Evolutionary conservation across 495 filamentous ascomycete genomes (phyloP), one percentile per base, ranked within the genome.

Genomic region (Penicillium daleae): DNA sequence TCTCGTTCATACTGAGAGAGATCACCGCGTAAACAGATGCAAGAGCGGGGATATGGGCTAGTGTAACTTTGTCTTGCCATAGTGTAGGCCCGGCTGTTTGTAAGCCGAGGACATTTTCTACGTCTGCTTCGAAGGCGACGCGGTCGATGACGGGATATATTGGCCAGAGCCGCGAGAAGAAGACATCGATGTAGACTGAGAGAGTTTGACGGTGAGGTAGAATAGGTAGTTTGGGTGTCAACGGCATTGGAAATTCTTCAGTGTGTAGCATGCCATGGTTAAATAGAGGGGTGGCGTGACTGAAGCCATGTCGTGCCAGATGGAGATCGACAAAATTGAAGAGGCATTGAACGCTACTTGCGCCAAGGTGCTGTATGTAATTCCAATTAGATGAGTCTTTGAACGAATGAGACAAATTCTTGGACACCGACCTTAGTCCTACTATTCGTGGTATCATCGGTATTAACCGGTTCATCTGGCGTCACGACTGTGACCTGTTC

Each of bases 261-360:
- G 59, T 55, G 29, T 53, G 59, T 54, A 51, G n/a, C 49, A 61
- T 53, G 15, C 59, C 59, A 61, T 61, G 59, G 12, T 31, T 53
- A 22, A 54, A 42, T 15, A 31, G 22, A 19, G 59, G 33, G 8
- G 48, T 26, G 19, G 26, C 50, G 19, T 39, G 49, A n/a, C 33
- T 29, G 15, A 61, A 55, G 24, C 59, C 59, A 35, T 54, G 40
- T 22, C 50, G 51, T 54, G 49, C 37, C 2, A 61, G 17, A 44
- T 55, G 59, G 2, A 61, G 35, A 33, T 61, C 59, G 26, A 61
- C 32, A 32, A 61, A 61, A 31, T 61, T 61, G 21, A 61, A 44
- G 33, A 61, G 59, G 21, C 49, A 61, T n/a, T 61, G 59, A 7
- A 61, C 59, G 17, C 59, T 61, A 32, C 59, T 61, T 0, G 59